Evolutionary conservation across 768 basidiomycete genomes (phyloP).

Genomic region (Hebeloma cylindrosporum): DNA sequence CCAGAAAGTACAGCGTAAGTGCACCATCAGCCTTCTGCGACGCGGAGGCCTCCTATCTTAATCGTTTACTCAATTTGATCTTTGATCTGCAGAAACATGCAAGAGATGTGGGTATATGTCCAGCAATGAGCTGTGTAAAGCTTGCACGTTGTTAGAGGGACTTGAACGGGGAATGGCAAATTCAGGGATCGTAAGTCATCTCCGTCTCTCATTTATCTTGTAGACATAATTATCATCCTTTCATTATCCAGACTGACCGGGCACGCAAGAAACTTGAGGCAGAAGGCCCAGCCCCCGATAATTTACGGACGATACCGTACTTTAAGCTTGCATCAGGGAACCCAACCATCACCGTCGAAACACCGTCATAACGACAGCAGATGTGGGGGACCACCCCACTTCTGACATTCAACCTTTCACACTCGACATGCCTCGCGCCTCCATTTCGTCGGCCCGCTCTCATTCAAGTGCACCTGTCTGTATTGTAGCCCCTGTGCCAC

Average conservation of each 20-base stretch:
- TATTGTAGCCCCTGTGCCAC: too few species aligned
- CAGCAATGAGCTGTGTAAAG: constrained; percentile 95
- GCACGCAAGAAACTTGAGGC: constrained; percentile 62
- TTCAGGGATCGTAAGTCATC: constrained; percentile 56
- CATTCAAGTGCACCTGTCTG: too few species aligned
- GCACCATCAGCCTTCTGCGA: too few species aligned
- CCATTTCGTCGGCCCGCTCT: too few species aligned
- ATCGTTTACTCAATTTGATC: constrained; percentile 4
- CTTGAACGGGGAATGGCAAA: constrained; percentile 79
- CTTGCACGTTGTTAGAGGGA: constrained; percentile 87
- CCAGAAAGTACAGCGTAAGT: constrained; percentile 83
- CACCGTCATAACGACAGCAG: constrained; percentile 27
- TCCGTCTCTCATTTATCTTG: constrained; percentile 8
- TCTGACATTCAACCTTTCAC: not conserved
- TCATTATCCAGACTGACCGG: constrained; percentile 56
- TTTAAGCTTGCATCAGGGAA: constrained; percentile 52
- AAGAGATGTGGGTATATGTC: constrained; percentile 93
- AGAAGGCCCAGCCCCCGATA: constrained; percentile 59
- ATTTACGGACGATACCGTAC: constrained; percentile 74
- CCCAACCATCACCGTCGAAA: constrained; percentile 42
- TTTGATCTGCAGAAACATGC: constrained; percentile 68
- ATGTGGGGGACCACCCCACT: not conserved
- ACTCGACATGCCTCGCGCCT: too few species aligned
- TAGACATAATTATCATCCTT: constrained; percentile 9
- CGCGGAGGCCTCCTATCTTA: constrained; percentile 4